Conservation (phyloP, 164 flowering plant species). For the Nelumbo lutea region DNA sequence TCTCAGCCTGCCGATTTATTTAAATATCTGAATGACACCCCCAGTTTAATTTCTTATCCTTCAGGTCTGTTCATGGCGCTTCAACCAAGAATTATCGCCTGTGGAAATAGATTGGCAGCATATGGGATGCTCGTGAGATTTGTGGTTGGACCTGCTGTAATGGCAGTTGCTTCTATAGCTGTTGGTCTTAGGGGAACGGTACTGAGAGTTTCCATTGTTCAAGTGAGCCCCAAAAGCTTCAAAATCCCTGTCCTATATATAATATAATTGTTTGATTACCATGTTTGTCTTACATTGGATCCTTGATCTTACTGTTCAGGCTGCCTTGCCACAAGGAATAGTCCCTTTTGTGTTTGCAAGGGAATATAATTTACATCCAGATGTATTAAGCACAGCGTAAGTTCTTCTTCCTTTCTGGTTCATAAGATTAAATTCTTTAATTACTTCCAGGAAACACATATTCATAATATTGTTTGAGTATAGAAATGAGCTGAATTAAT, state of each 20-base stretch:
- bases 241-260: neutral
- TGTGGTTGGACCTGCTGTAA: constrained; percentile 33
- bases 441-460: neutral
- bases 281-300: neutral
- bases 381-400: constrained; percentile 41
- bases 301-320: constrained; percentile 19
- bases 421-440: neutral
- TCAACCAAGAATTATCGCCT: constrained; percentile 41
- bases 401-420: constrained; percentile 6
- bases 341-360: constrained; percentile 46
- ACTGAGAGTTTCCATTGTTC: constrained; percentile 34
- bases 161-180: constrained; percentile 33
- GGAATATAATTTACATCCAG: constrained; percentile 41
- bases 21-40: neutral
- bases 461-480: neutral
- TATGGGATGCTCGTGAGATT: constrained; percentile 35
- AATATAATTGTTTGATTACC: neutral
- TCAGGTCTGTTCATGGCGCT: constrained; percentile 40
- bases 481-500: neutral
- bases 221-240: constrained; percentile 15
- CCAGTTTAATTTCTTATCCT: neutral
- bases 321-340: constrained; percentile 43
- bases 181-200: constrained; percentile 32
- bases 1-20: neutral
- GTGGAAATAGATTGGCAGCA: constrained; percentile 31